A percentile compares a stretch with the other conserved stretches of the same genome.
phyloP scores from a whole-genome alignment of 192 early-diverging fungal species.

The Coemansia sp. region DNA sequence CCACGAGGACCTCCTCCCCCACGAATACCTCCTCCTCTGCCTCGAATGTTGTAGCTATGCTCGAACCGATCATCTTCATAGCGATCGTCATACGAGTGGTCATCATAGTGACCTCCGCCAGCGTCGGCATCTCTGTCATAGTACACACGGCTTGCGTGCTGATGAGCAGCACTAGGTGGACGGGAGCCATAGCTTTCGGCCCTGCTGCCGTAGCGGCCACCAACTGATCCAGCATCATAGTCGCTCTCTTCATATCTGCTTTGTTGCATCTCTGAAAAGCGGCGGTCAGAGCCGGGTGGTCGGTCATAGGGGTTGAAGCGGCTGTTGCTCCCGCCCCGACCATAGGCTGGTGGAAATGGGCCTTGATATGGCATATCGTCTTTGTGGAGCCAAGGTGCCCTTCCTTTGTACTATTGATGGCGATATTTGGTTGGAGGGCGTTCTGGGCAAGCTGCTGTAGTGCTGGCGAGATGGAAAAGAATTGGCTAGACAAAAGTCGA shows the following conservation, averaged over 20 bases:
- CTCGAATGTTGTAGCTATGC: conserved; percentile 6
- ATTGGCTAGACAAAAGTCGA: no score
- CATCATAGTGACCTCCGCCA: not conserved
- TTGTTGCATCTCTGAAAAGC: not conserved
- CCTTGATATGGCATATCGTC: conserved; percentile 1
- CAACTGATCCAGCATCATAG: not conserved
- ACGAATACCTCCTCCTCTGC: conserved; percentile 2
- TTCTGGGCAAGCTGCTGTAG: no score
- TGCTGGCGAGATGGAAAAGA: no score
- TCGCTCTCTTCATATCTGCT: not conserved
- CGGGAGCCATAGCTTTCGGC: no score
- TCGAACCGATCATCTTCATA: not conserved
- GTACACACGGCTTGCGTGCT: not conserved
- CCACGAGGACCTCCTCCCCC: not conserved
- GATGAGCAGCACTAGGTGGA: not conserved
- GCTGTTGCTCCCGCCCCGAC: not conserved
- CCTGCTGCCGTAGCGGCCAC: not conserved
- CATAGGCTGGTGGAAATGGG: not conserved
- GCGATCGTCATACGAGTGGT: not conserved
- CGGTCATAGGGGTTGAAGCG: conserved; percentile 7
- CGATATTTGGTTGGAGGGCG: no score
- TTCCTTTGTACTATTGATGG: no score
- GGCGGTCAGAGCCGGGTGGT: not conserved
- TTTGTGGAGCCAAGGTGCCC: no score
- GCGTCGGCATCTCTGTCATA: conserved; percentile 5